phyloP scores from a whole-genome alignment of 176 grass and related monocot genomes.

The Otatea glauca region DNA sequence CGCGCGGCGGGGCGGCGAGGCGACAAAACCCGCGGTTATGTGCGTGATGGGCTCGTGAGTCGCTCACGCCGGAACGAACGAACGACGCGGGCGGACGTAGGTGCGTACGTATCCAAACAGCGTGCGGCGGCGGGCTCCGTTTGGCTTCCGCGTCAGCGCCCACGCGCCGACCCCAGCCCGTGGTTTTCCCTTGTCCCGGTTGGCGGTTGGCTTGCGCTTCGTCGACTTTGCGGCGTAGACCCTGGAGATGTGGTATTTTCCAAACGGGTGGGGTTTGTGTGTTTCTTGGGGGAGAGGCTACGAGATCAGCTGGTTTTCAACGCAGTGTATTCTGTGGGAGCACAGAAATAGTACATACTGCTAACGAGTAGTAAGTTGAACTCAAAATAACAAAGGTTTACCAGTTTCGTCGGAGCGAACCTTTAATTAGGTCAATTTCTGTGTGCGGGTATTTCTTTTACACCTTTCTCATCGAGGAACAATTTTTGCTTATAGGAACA shows the following conservation, averaged over 20 bases:
- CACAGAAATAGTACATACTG: neutral
- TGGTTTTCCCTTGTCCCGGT: neutral
- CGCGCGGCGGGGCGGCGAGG: neutral
- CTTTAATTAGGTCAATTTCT: neutral
- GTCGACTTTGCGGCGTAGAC: neutral
- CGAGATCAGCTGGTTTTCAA: neutral
- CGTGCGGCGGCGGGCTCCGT: neutral
- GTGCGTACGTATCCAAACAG: neutral
- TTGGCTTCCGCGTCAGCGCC: slow-evolving; percentile 36
- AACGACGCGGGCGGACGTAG: neutral
- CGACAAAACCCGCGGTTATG: too few species aligned
- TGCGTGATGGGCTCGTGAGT: too few species aligned
- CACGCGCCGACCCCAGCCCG: slow-evolving; percentile 15
- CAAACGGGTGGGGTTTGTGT: rapidly evolving
- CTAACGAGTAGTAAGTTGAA: neutral
- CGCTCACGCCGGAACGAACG: neutral
- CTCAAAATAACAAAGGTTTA: neutral
- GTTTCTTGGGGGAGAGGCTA: slow-evolving; percentile 30
- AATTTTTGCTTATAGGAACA: neutral
- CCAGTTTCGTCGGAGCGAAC: neutral
- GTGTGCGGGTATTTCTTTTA: neutral
- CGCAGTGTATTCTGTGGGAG: neutral
- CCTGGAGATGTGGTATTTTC: neutral
- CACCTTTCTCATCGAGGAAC: neutral
- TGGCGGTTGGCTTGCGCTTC: neutral